A percentile compares a stretch with the other conserved stretches of the same genome.
phyloP scores from a whole-genome alignment of 2,329 filamentous ascomycete species.

The Fusarium pseudograminearum region DNA sequence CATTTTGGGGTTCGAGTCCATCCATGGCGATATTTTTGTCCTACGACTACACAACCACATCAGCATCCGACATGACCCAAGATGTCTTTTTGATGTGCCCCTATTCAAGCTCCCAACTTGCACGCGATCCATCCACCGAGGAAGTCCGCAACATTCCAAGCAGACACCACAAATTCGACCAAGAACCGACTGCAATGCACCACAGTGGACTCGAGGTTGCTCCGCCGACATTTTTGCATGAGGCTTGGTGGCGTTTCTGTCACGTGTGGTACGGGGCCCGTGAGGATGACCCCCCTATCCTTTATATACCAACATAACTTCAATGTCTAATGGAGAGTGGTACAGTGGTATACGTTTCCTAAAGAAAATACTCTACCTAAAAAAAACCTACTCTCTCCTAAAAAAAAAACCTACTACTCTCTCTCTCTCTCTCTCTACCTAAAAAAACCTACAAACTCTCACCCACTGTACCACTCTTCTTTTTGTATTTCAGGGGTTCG shows the following conservation, averaged over 20 bases:
- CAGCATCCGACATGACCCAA: neutral
- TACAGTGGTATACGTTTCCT: conserved; percentile 10
- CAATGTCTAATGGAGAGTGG: neutral
- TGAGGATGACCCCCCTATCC: neutral
- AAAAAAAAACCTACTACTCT: conserved; percentile 7
- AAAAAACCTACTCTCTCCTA: too few relatives aligned
- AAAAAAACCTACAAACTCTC: too few relatives aligned
- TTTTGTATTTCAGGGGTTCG: neutral
- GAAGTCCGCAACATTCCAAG: neutral
- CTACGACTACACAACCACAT: neutral
- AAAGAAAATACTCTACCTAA: neutral
- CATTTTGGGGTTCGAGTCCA: neutral
- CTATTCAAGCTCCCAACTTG: neutral
- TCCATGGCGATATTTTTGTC: neutral
- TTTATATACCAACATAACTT: neutral
- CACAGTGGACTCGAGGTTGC: neutral
- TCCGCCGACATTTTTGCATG: neutral
- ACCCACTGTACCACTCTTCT: conserved; percentile 1
- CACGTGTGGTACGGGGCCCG: too few relatives aligned
- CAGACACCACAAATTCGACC: neutral
- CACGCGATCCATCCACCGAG: neutral
- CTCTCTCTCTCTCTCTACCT: neutral
- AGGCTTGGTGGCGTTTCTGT: neutral
- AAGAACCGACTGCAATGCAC: too few relatives aligned
- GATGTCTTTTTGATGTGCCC: neutral